These are phyloP conservation scores for Leucosporidium yakuticum DNA, from an alignment of 768 basidiomycete species.

Conservation along the genomic window DNA sequence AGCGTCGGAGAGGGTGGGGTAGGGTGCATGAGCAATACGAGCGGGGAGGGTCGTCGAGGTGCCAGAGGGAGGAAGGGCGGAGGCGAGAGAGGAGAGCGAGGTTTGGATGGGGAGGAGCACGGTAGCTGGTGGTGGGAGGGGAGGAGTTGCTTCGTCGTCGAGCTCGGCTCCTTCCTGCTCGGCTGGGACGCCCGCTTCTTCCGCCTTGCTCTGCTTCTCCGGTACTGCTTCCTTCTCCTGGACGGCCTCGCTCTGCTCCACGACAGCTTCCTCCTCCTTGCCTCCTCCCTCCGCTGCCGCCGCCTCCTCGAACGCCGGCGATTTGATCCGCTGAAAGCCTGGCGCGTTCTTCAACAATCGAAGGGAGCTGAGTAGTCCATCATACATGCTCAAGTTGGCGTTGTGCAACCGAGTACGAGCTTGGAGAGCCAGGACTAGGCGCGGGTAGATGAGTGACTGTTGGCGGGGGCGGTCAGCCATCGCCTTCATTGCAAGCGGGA, in stretches of 20 bases:
- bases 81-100: no score
- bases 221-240: not conserved
- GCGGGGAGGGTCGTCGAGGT: not conserved
- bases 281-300: not conserved
- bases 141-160: not conserved
- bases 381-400: conserved; percentile 1
- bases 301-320: conserved; percentile 3
- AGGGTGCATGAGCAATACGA: not conserved
- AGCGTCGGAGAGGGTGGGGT: not conserved
- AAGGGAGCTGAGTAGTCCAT: not conserved
- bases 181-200: not conserved
- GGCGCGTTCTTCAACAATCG: no score
- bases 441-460: conserved; percentile 20
- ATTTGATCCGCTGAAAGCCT: conserved; percentile 1
- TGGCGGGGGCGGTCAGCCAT: no score
- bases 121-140: not conserved
- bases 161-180: not conserved
- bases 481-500: not conserved
- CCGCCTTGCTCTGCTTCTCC: not conserved
- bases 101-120: conserved; percentile 1
- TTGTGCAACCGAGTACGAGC: conserved; percentile 2
- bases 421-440: conserved; percentile 19
- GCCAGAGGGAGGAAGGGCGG: not conserved
- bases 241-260: no score
- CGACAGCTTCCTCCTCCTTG: not conserved